Evolutionary conservation across 2,329 filamentous ascomycete genomes (phyloP).

Genomic region (Sclerotinia borealis): DNA sequence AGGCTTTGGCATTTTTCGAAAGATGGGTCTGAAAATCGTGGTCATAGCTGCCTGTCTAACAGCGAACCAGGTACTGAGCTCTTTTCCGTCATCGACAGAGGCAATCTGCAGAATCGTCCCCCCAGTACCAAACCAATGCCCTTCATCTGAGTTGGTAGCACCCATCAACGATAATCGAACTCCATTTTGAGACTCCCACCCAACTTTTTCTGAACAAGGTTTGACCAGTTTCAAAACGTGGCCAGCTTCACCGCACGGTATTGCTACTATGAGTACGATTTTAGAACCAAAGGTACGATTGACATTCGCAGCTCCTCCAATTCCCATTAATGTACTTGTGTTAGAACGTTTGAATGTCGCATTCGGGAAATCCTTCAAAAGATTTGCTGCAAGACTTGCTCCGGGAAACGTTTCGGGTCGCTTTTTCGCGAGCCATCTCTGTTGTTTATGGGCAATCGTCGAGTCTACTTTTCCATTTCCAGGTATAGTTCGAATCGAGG

Average conservation of each 20-base stretch:
- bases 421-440: slow-evolving; percentile 23
- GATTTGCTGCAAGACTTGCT: slow-evolving; percentile 11
- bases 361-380: background rate
- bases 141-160: slow-evolving; percentile 21
- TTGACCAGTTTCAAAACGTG: slow-evolving; percentile 29
- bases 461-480: slow-evolving; percentile 12
- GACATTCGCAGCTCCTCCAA: slow-evolving; percentile 21
- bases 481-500: slow-evolving; percentile 19
- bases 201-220: slow-evolving; percentile 23
- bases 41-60: slow-evolving; percentile 38
- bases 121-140: slow-evolving; percentile 31
- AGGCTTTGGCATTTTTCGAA: slow-evolving; percentile 16
- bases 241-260: slow-evolving; percentile 28
- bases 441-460: slow-evolving; percentile 16
- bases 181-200: slow-evolving; percentile 25
- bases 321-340: slow-evolving; percentile 21
- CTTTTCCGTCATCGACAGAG: slow-evolving; percentile 36
- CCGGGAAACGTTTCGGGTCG: slow-evolving; percentile 26
- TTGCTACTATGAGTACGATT: slow-evolving; percentile 23
- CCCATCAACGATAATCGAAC: slow-evolving; percentile 23
- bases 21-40: slow-evolving; percentile 38
- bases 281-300: slow-evolving; percentile 19
- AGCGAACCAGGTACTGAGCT: slow-evolving; percentile 38
- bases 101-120: slow-evolving; percentile 44
- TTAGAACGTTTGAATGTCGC: slow-evolving; percentile 10